These are phyloP conservation scores for Gamsiella multidivaricata DNA, from an alignment of 192 early-diverging fungal species.

Conservation along the genomic window DNA sequence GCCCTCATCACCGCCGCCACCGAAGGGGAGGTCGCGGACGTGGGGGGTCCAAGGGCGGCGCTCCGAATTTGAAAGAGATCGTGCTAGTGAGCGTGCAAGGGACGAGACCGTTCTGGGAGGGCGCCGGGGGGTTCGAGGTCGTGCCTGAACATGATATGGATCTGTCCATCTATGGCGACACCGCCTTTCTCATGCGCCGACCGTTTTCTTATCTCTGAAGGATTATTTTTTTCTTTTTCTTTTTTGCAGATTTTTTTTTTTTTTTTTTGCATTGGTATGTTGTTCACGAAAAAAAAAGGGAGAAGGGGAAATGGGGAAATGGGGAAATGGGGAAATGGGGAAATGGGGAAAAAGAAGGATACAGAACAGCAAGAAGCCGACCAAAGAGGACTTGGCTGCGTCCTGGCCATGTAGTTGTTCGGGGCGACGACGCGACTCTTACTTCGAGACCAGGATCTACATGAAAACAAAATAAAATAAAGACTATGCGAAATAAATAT, in stretches of 20 bases:
- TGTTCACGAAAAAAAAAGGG: no score
- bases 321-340: no score
- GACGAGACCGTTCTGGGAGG: slow-evolving; percentile 41
- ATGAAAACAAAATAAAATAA: no score
- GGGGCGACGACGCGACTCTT: no score
- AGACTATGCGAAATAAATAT: no score
- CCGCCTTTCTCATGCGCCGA: slow-evolving; percentile 30
- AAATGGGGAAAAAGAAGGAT: neutral
- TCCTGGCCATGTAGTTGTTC: no score
- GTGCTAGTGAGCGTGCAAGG: slow-evolving; percentile 42
- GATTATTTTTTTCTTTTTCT: neutral
- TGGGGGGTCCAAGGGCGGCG: slow-evolving; percentile 1
- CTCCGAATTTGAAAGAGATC: slow-evolving; percentile 45
- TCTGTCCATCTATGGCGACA: slow-evolving; percentile 25
- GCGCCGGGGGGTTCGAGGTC: slow-evolving; percentile 23
- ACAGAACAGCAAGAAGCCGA: no score
- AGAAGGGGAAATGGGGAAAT: no score
- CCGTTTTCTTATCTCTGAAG: no score
- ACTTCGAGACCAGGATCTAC: no score
- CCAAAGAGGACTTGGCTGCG: no score
- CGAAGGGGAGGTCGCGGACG: neutral
- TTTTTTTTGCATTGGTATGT: neutral
- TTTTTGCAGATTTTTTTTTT: neutral
- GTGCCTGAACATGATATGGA: slow-evolving; percentile 43
- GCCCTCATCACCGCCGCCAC: slow-evolving; percentile 7